Percentiles rank a stretch among this genome's conserved stretches.
Conservation (phyloP, 73 alveolate genomes). For the Durusdinium trenchii region DNA sequence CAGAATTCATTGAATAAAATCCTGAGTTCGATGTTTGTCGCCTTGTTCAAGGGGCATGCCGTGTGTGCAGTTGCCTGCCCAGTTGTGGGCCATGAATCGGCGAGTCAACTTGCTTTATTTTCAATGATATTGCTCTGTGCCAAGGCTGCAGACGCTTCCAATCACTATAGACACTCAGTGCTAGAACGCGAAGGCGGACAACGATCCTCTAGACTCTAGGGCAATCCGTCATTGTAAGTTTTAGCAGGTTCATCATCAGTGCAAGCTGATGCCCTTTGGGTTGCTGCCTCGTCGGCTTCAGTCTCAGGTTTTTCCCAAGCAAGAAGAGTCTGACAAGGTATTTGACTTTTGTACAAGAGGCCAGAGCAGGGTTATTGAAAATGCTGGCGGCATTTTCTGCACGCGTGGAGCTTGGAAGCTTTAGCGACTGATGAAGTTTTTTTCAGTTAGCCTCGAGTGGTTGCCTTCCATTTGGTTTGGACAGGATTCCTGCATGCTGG, state of each 20-base stretch:
- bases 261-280: conserved; percentile 50
- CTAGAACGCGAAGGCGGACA: not conserved
- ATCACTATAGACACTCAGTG: not conserved
- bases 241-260: not conserved
- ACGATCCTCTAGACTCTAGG: not conserved
- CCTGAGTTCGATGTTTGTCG: too few species aligned
- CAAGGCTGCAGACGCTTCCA: conserved; percentile 12
- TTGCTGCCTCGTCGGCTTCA: conserved; percentile 59
- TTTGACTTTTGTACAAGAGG: not conserved
- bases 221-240: not conserved
- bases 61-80: too few species aligned
- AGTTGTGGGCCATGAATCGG: not conserved
- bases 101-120: not conserved
- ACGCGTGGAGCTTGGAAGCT: not conserved
- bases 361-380: conserved; percentile 70
- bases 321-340: not conserved
- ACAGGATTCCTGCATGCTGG: not conserved
- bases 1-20: too few species aligned
- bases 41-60: too few species aligned
- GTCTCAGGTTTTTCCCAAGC: not conserved
- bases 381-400: conserved; percentile 83
- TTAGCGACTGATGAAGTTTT: too few species aligned
- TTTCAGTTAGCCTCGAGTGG: too few species aligned
- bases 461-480: too few species aligned
- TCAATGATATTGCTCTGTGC: not conserved